These are phyloP conservation scores for Malus sylvestris DNA, from an alignment of 306 rosid genomes.

Conservation along the genomic window DNA sequence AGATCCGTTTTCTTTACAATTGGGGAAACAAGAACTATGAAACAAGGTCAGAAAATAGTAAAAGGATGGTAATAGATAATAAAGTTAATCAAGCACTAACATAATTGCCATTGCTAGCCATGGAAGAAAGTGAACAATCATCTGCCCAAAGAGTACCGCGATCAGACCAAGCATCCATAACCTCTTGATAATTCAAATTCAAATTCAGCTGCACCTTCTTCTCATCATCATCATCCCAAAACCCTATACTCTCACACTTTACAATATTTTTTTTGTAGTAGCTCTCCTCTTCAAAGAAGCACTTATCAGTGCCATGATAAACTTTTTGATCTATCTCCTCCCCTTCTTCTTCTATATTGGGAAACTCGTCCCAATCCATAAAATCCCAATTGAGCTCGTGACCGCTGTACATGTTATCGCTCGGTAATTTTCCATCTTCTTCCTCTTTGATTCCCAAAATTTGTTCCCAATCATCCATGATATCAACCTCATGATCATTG, in stretches of 20 bases:
- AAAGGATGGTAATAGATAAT: not conserved
- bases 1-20: not conserved
- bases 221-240: conserved; percentile 43
- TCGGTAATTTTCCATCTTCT: conserved; percentile 1
- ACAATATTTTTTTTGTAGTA: conserved; percentile 1
- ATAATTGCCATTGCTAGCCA: conserved; percentile 33
- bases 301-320: conserved; percentile 2
- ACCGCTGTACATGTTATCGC: not conserved
- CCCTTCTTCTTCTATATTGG: conserved; percentile 19
- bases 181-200: conserved; percentile 76
- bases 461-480: conserved; percentile 40
- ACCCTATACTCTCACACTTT: conserved; percentile 42
- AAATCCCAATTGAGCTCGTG: conserved; percentile 49
- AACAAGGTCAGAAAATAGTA: not conserved
- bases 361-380: conserved; percentile 51
- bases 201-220: conserved; percentile 45
- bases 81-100: conserved; percentile 33
- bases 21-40: not conserved
- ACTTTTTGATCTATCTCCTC: conserved; percentile 18
- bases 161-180: conserved; percentile 79
- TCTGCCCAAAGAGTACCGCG: conserved; percentile 68
- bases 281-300: conserved; percentile 30
- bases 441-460: conserved; percentile 34
- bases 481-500: conserved; percentile 14
- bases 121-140: conserved; percentile 33